phyloP scores from a whole-genome alignment of 495 filamentous ascomycete species.

The Talaromyces proteolyticus region DNA sequence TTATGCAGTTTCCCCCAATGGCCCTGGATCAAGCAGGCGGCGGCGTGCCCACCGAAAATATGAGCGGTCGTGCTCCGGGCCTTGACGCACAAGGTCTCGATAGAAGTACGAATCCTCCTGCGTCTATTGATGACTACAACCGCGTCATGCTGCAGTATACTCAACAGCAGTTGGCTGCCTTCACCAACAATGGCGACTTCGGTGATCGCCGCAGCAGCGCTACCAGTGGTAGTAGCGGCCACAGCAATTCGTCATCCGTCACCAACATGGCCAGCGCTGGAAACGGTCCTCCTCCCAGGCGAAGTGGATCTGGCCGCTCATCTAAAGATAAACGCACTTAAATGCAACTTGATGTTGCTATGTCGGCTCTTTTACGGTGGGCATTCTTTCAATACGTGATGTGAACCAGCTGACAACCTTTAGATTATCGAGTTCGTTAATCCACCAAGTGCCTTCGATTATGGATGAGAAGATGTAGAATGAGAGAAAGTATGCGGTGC shows the following conservation, averaged over 20 bases:
- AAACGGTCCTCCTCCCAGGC: not conserved
- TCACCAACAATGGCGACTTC: constrained; percentile 24
- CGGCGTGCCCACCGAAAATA: constrained; percentile 3
- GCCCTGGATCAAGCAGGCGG: not conserved
- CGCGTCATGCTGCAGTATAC: constrained; percentile 41
- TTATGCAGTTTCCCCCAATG: constrained; percentile 4
- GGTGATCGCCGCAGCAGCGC: constrained; percentile 6
- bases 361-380: not conserved
- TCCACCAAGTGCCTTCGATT: not conserved
- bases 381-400: not conserved
- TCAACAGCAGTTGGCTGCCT: constrained; percentile 35
- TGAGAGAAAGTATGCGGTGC: too few species aligned
- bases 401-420: not conserved
- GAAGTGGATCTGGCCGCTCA: not conserved
- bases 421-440: not conserved
- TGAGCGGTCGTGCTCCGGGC: not conserved
- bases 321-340: not conserved
- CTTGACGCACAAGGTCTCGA: not conserved
- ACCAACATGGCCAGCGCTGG: constrained; percentile 5
- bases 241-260: constrained; percentile 12
- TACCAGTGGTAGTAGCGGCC: constrained; percentile 24
- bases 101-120: constrained; percentile 10
- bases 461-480: not conserved
- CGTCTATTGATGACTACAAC: constrained; percentile 38
- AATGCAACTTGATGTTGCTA: not conserved